Base-by-base conservation (phyloP, 108 stramenopile genomes). In the Nannochloropsis oceanica region DNA sequence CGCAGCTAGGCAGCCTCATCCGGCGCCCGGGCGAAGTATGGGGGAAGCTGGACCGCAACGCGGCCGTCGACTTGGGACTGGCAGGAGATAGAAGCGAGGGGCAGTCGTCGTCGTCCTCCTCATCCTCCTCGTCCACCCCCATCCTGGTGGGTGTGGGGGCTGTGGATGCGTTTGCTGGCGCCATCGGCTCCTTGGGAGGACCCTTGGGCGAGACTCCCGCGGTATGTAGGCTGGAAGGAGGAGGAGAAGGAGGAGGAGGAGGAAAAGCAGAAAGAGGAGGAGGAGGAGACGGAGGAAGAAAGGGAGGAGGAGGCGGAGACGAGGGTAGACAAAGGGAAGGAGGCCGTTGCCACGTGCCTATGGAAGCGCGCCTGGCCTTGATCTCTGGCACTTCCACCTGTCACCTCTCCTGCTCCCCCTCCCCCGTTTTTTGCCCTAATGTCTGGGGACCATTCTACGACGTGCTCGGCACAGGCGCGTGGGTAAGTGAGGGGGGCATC, bases 351-450 rank as follows among this genome's bases (percentile, higher is more conserved):
- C 24, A 27, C 12, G 44, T 79, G 42, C 79, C 79, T 8, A 12
- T 22, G 83, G 87, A 79, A 44, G 24, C 20, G 79, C 34, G 80
- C 44, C 25, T 87, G 42, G 83, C 80, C 13, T 13, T 87, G 8
- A 82, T 87, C 27, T 83, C 79, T 13, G 87, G 87, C 20, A 87
- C 87, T 11, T 84, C 84, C 79, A 43, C n/a, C 80, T 87, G 87
- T 43, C 27, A 50, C 42, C 50, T 87, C 43, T 22, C 27, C 11
- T 24, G 50, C 27, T 26, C 79, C 25, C 27, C 26, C 27, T 1
- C 79, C 8, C 84, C 84, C 44, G 24, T 44, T 20, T 81, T 3
- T 27, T 25, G 43, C 25, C 12, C 9, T 18, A 42, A 43, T 13
- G 43, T 86, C 14, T 86, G 81, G 85, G 85, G 85, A 13, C 85